Conservation (phyloP, 352 stramenopile genomes). For the Blastocystis sp. region DNA sequence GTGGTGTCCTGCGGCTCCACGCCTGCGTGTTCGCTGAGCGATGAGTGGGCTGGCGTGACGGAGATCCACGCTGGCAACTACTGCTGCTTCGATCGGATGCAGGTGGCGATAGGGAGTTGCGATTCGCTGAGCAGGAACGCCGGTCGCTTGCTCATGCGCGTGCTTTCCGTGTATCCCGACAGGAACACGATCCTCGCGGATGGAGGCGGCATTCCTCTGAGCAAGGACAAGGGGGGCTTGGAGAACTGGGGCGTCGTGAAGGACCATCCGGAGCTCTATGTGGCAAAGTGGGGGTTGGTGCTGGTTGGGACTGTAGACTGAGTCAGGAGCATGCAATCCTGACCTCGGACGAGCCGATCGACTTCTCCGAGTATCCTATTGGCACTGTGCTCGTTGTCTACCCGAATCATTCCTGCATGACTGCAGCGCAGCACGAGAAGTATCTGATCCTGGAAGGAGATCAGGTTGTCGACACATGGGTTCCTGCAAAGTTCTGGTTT, state of each 20-base stretch:
- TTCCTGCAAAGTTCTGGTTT: conserved; percentile 45
- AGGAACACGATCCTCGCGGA: conserved; percentile 27
- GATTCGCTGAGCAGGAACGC: not conserved
- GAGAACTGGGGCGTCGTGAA: not conserved
- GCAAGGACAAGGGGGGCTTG: conserved; percentile 46
- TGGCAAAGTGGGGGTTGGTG: not conserved
- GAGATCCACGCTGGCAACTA: conserved; percentile 58
- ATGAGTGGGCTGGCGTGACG: conserved; percentile 19
- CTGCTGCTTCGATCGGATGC: conserved; percentile 31
- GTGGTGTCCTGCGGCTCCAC: conserved; percentile 51
- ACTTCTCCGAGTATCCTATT: conserved; percentile 51
- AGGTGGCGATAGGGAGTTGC: conserved; percentile 23
- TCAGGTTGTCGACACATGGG: conserved; percentile 41
- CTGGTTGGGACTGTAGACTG: not conserved
- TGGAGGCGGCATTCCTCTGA: conserved; percentile 47
- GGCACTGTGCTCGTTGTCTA: conserved; percentile 32
- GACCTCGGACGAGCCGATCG: conserved; percentile 44
- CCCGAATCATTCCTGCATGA: conserved; percentile 59
- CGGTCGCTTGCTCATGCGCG: not conserved
- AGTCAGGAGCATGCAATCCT: conserved; percentile 53
- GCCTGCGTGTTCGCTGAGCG: conserved; percentile 28
- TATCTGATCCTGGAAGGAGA: conserved; percentile 21
- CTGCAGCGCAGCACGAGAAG: conserved; percentile 10
- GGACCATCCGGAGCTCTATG: conserved; percentile 29
- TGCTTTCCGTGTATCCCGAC: conserved; percentile 13